Evolutionary conservation across 2,329 filamentous ascomycete genomes (phyloP).

Genomic region (Magnaporthiopsis rhizophila): DNA sequence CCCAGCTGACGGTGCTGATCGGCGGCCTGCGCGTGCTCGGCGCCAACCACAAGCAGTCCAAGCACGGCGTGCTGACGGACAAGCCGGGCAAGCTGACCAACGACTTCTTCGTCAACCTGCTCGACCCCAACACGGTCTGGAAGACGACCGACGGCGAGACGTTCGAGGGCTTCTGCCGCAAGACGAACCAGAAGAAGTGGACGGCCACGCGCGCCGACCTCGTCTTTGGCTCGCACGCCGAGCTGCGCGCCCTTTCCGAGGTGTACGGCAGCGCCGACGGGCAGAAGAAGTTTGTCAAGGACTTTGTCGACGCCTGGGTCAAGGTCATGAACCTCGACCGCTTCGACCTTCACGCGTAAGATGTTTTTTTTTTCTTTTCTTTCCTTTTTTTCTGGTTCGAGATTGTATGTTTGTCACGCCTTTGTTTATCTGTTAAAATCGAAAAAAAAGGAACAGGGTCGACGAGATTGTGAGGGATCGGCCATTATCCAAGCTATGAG

Average conservation of each 20-base stretch:
- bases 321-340: slow-evolving; percentile 70
- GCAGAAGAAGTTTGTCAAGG: slow-evolving; percentile 57
- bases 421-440: too few species aligned
- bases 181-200: slow-evolving; percentile 61
- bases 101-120: slow-evolving; percentile 76
- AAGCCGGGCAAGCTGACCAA: slow-evolving; percentile 64
- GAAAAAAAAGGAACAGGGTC: too few species aligned
- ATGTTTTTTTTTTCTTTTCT: background rate
- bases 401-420: too few species aligned
- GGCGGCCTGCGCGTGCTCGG: slow-evolving; percentile 65
- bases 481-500: too few species aligned
- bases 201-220: slow-evolving; percentile 60
- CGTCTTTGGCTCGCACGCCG: slow-evolving; percentile 62
- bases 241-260: slow-evolving; percentile 63
- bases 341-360: slow-evolving; percentile 41
- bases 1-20: slow-evolving; percentile 62
- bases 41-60: slow-evolving; percentile 63
- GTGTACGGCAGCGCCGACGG: slow-evolving; percentile 56
- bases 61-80: slow-evolving; percentile 59
- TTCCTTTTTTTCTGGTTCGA: too few species aligned
- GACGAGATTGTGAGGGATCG: too few species aligned
- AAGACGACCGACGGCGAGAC: slow-evolving; percentile 44
- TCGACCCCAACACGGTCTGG: slow-evolving; percentile 61
- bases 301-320: slow-evolving; percentile 63
- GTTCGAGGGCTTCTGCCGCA: slow-evolving; percentile 59